These are phyloP conservation scores for Erysiphe neolycopersici DNA, from an alignment of 2,329 filamentous ascomycete genomes.

Conservation along the genomic window DNA sequence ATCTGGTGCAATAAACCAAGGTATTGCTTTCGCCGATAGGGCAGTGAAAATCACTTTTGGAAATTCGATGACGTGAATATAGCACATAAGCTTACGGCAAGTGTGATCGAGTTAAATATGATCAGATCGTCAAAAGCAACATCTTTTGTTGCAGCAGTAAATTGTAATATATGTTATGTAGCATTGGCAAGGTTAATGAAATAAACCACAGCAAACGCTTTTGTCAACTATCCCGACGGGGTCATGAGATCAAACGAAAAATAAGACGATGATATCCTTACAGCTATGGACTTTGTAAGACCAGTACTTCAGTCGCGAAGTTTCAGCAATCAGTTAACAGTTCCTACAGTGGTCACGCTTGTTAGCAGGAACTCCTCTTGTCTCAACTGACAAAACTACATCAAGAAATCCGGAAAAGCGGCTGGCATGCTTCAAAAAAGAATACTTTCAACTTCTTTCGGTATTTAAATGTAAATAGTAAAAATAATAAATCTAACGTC, in stretches of 20 bases:
- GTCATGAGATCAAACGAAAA: neutral
- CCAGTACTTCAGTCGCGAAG: neutral
- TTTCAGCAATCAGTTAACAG: conserved; percentile 3
- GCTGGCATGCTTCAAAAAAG: conserved; percentile 38
- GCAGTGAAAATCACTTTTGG: too few species aligned
- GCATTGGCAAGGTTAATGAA: too few species aligned
- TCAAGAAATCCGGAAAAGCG: conserved; percentile 35
- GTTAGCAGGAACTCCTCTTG: conserved; percentile 33
- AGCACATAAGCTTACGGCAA: too few species aligned
- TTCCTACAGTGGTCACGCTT: conserved; percentile 34
- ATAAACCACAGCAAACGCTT: too few species aligned
- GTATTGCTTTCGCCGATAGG: too few species aligned
- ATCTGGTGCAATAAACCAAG: too few species aligned
- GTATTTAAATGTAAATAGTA: conserved; percentile 16
- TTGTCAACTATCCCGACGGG: too few species aligned
- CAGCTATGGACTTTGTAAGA: conserved; percentile 12
- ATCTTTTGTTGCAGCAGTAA: too few species aligned
- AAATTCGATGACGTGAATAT: too few species aligned
- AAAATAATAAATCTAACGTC: neutral
- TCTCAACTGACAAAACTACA: conserved; percentile 26
- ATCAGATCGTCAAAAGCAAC: too few species aligned
- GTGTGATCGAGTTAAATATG: too few species aligned
- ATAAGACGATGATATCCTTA: conserved; percentile 4
- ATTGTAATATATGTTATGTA: too few species aligned
- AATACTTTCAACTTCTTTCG: conserved; percentile 30